Evolutionary conservation across 2,329 filamentous ascomycete genomes (phyloP), one percentile per base, ranked within the genome.

Genomic region (Knoxdaviesia capensis): DNA sequence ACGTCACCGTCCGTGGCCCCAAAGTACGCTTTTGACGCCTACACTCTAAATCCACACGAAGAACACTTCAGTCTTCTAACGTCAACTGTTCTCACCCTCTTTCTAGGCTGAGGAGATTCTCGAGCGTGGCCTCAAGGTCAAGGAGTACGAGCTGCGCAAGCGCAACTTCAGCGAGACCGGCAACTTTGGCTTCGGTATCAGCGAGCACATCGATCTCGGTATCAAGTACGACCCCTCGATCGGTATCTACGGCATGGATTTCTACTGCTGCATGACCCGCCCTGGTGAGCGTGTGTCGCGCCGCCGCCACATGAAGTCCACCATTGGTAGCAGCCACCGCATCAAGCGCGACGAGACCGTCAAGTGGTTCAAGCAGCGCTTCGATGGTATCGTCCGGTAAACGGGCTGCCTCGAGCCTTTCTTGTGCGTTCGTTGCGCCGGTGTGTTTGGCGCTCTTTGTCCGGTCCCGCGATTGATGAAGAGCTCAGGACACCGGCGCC

Each of bases 251-350:
- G 87, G 90, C 65, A 98, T 98, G 90, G 90, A 98, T 73, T 98
- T 98, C 73, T 98, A 94, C 82, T 87, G 80, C 83, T 96, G 88
- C 85, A 98, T 98, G 90, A 94, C 86, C 74, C 87, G 90, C 60
- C 90, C 88, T 59, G 90, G 90, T 71, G 87, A 94, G 77, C 87
- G 90, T 64, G 85, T 98, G 63, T 81, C 84, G 64, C 88, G 86
- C 74, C 86, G 90, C 62, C 81, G 88, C 64, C 85, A 88, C 60
- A 77, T 71, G 70, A 82, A 92, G 77, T 72, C 77, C 71, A 74
- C 67, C 59, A 80, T 98, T 61, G 90, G 90, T 61, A 63, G 82
- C 60, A 73, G 67, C 66, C 90, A 98, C 82, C 77, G 78, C 62
- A 94, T 98, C 78, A 84, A 77, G 77, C 81, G 86, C 61, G 68